These are phyloP conservation scores for Parafenestella ontariensis DNA, from an alignment of 2,329 filamentous ascomycete genomes.

Conservation along the genomic window DNA sequence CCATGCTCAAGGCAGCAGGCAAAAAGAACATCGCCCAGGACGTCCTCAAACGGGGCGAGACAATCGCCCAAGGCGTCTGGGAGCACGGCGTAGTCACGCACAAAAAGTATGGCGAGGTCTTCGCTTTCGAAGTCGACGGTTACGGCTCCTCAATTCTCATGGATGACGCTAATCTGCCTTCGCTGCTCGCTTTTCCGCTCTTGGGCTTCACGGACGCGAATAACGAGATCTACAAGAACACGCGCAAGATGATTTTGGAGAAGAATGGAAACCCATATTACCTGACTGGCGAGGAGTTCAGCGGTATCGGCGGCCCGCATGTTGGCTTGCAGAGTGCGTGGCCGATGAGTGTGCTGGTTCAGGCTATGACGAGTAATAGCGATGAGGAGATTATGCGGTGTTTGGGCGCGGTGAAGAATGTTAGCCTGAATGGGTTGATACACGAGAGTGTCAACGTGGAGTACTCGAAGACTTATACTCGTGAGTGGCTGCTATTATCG, in stretches of 20 bases:
- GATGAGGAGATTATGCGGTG: slow-evolving; percentile 81
- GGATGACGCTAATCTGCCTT: slow-evolving; percentile 90
- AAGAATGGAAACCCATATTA: slow-evolving; percentile 88
- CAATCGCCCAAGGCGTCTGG: slow-evolving; percentile 78
- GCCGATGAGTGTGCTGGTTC: slow-evolving; percentile 94
- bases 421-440: slow-evolving; percentile 78
- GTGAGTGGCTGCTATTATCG: slow-evolving; percentile 54
- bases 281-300: slow-evolving; percentile 76
- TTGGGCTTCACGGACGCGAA: slow-evolving; percentile 74
- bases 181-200: slow-evolving; percentile 76
- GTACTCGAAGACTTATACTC: slow-evolving; percentile 72
- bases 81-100: slow-evolving; percentile 83
- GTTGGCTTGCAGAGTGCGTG: slow-evolving; percentile 90
- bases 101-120: slow-evolving; percentile 77
- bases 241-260: slow-evolving; percentile 79
- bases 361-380: slow-evolving; percentile 85
- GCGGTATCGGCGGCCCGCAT: slow-evolving; percentile 84
- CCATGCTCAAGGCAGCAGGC: slow-evolving; percentile 68
- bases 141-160: slow-evolving; percentile 83
- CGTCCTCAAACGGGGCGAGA: slow-evolving; percentile 64
- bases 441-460: slow-evolving; percentile 94
- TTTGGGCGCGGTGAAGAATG: slow-evolving; percentile 75
- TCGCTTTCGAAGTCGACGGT: slow-evolving; percentile 87
- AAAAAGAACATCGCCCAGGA: slow-evolving; percentile 59
- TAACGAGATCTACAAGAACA: slow-evolving; percentile 84